phyloP scores from a whole-genome alignment of 768 basidiomycete species.

The Tylopilus subfusipes region DNA sequence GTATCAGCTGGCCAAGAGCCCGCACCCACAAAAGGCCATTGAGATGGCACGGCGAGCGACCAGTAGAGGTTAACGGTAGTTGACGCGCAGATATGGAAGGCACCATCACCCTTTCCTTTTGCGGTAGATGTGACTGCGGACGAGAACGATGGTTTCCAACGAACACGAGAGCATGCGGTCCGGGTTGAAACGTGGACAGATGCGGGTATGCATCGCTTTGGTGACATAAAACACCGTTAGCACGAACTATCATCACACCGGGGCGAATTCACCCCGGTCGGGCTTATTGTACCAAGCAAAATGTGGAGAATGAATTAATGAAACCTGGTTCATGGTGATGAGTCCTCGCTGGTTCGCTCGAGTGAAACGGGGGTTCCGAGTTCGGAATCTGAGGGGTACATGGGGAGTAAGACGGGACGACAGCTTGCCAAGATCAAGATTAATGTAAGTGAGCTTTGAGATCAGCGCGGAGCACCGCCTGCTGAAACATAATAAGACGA shows the following conservation, averaged over 20 bases:
- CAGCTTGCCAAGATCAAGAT: neutral
- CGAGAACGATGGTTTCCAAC: neutral
- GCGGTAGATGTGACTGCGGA: neutral
- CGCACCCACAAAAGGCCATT: neutral
- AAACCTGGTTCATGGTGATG: too few species aligned
- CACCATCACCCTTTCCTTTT: neutral
- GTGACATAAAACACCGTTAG: neutral
- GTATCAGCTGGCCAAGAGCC: too few species aligned
- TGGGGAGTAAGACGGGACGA: neutral
- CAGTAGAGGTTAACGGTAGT: neutral
- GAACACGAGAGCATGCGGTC: neutral
- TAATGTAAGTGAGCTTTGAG: neutral
- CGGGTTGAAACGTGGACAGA: neutral
- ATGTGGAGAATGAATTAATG: neutral
- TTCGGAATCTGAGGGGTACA: neutral
- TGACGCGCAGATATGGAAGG: neutral
- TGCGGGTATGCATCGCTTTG: neutral
- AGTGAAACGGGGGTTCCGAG: neutral
- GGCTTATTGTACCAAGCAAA: neutral
- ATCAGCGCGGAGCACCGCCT: neutral
- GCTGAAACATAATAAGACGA: neutral
- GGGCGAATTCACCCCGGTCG: neutral
- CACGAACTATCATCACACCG: neutral
- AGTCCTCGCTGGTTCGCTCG: slow-evolving; percentile 1
- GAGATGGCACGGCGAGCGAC: neutral